Base-by-base conservation (phyloP, 2,329 filamentous ascomycete genomes). In the Aspergillus sp. region DNA sequence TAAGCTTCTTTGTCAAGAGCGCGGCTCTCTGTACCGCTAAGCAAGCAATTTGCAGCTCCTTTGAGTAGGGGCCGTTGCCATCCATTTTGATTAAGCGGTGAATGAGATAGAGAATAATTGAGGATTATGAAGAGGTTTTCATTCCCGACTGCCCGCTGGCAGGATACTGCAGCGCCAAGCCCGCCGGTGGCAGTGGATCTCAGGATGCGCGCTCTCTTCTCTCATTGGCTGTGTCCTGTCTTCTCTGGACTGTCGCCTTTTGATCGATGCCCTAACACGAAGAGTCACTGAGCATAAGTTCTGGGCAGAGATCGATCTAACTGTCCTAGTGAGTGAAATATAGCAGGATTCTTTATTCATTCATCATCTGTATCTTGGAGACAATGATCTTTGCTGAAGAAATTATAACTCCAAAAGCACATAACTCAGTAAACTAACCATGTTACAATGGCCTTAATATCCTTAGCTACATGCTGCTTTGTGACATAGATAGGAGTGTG, bases 21-120 rank as follows among this genome's bases (percentile, higher is more conserved):
- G 83, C 79, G 51, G 85, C 84, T 60, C 80, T 75, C 63, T 84
- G 80, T 17, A 86, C 82, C 19, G 82, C 79, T 2, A 79, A 70
- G 41, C 69, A 70, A 11, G 72, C 74, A 19, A 76, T 61, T 30
- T 70, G 61, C 17, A 76, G 67, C 58, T 77, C 75, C 60, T 71
- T 70, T 51, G 62, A 52, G 64, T 76, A 77, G 24, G 66, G 61
- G 34, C 59, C 54, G 45, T 52, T 53, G 12, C 63, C 51, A 34
- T 60, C 64, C 70, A 72, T 74, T 37, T 47, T 64, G n/a, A 42
- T 17, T 33, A 17, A 15, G 19, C 30, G 47, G 22, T 17, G 9
- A 39, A 41, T 27, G 34, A 13, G 34, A 15, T 17, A 20, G 13
- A 30, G 11, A 33, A 24, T 41, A 20, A 27, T 24, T 52, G 51